Evolutionary conservation across 2,329 filamentous ascomycete species (phyloP).

Genomic region (Phoma sp.): DNA sequence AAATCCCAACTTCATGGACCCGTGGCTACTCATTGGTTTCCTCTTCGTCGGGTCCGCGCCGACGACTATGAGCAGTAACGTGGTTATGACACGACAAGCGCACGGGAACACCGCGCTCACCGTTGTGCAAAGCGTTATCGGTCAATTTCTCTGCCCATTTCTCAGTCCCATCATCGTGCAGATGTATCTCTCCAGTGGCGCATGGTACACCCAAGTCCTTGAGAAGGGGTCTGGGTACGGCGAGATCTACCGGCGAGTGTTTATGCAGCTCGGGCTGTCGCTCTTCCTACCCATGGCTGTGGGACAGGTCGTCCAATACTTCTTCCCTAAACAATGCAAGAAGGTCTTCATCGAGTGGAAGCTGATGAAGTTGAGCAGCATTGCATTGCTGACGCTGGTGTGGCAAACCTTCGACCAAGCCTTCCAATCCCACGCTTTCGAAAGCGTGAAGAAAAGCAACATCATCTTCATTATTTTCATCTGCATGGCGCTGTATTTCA

Average conservation of each 20-base stretch:
- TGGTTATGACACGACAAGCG: slow-evolving; percentile 74
- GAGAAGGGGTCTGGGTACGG: slow-evolving; percentile 61
- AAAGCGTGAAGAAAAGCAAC: slow-evolving; percentile 63
- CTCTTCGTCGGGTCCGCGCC: slow-evolving; percentile 72
- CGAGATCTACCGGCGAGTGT: slow-evolving; percentile 69
- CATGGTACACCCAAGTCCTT: slow-evolving; percentile 63
- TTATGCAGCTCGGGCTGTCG: slow-evolving; percentile 71
- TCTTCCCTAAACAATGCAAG: slow-evolving; percentile 61
- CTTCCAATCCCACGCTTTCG: slow-evolving; percentile 69
- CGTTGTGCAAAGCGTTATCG: slow-evolving; percentile 70
- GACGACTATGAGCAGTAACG: slow-evolving; percentile 75
- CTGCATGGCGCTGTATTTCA: slow-evolving; percentile 66
- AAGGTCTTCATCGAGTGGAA: slow-evolving; percentile 60
- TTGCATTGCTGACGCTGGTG: slow-evolving; percentile 57
- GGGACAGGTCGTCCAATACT: slow-evolving; percentile 66
- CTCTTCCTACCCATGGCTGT: slow-evolving; percentile 69
- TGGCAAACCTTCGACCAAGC: slow-evolving; percentile 73
- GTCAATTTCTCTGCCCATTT: slow-evolving; percentile 73
- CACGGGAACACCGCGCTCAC: slow-evolving; percentile 63
- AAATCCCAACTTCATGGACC: slow-evolving; percentile 62
- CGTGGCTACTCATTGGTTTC: slow-evolving; percentile 70
- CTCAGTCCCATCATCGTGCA: slow-evolving; percentile 69
- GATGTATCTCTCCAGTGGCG: slow-evolving; percentile 62
- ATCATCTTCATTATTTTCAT: slow-evolving; percentile 72
- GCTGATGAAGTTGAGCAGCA: slow-evolving; percentile 53